Percentiles rank a stretch among this genome's conserved stretches.
phyloP scores from a whole-genome alignment of 352 stramenopile genomes.

The Phytophthora foliorum region DNA sequence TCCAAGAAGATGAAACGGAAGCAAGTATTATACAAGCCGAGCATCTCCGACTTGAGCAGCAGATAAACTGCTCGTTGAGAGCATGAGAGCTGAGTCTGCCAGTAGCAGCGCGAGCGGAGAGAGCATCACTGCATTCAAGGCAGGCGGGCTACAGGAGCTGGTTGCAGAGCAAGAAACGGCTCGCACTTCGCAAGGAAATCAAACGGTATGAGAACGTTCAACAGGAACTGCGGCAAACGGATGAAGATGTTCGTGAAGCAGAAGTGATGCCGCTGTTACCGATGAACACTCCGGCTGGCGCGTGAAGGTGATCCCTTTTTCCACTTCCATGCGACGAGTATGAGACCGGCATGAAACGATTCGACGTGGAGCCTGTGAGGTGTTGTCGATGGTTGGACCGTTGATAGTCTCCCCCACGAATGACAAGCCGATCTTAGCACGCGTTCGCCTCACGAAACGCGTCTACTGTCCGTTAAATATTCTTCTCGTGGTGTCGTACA shows the following conservation, averaged over 20 bases:
- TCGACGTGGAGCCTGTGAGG: conserved; percentile 10
- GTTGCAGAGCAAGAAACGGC: conserved; percentile 33
- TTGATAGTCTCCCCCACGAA: conserved; percentile 11
- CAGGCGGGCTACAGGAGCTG: conserved; percentile 15
- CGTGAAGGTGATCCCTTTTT: conserved; percentile 7
- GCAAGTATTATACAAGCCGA: conserved; percentile 25
- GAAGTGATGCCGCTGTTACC: conserved; percentile 11
- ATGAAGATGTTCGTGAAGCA: conserved; percentile 13
- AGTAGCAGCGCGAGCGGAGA: too few species aligned
- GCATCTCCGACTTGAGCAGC: conserved; percentile 27
- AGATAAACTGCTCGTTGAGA: conserved; percentile 26
- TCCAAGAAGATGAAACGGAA: conserved; percentile 40
- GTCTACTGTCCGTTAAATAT: conserved; percentile 4
- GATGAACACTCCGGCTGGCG: background rate
- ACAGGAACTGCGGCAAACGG: conserved; percentile 2
- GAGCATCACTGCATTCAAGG: conserved; percentile 6
- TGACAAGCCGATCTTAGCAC: conserved; percentile 5
- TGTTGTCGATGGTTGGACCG: background rate
- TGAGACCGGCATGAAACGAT: too few species aligned
- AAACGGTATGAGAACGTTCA: conserved; percentile 19
- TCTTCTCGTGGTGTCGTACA: conserved; percentile 14
- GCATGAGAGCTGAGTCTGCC: conserved; percentile 14
- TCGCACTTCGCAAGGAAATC: conserved; percentile 28
- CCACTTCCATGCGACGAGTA: conserved; percentile 16
- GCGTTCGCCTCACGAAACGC: conserved; percentile 8